Evolutionary conservation across 768 basidiomycete genomes (phyloP).

Genomic region (Tricholoma furcatifolium): DNA sequence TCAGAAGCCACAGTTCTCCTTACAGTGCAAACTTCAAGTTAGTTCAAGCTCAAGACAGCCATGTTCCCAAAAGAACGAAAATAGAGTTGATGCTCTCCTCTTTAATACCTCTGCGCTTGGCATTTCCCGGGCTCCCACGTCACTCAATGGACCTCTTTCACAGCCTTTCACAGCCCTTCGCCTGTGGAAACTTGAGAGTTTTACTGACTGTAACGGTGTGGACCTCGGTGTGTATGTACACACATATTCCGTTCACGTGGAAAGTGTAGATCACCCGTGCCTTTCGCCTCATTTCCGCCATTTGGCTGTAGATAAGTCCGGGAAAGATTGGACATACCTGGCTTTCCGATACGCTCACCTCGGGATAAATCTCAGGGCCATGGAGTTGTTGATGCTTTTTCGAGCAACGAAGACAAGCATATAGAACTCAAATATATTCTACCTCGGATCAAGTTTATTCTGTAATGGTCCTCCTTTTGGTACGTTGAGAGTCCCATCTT

Average conservation of each 20-base stretch:
- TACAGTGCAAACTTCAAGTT: background rate
- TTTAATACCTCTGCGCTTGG: too few species aligned
- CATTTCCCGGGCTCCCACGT: too few species aligned
- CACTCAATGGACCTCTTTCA: too few species aligned
- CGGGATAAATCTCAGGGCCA: constrained; percentile 3
- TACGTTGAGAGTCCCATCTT: background rate
- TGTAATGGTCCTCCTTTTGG: background rate
- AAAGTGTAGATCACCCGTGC: background rate
- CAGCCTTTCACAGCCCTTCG: background rate
- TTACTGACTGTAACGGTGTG: background rate
- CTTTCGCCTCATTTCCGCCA: background rate
- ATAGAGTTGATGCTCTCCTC: too few species aligned
- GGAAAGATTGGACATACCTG: background rate
- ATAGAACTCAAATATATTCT: background rate
- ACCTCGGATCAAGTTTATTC: constrained; percentile 6
- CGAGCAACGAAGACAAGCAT: background rate
- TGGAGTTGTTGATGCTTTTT: background rate
- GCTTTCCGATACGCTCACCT: background rate
- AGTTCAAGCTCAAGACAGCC: constrained; percentile 4
- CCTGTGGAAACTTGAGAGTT: background rate
- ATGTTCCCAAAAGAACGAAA: background rate
- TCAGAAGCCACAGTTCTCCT: background rate
- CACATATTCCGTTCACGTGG: background rate
- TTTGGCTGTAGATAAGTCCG: background rate
- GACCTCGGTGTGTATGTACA: too few species aligned